Percentiles rank a stretch among this genome's conserved stretches.
phyloP scores from a whole-genome alignment of 2,329 filamentous ascomycete species.

The Epichloe gansuensis region DNA sequence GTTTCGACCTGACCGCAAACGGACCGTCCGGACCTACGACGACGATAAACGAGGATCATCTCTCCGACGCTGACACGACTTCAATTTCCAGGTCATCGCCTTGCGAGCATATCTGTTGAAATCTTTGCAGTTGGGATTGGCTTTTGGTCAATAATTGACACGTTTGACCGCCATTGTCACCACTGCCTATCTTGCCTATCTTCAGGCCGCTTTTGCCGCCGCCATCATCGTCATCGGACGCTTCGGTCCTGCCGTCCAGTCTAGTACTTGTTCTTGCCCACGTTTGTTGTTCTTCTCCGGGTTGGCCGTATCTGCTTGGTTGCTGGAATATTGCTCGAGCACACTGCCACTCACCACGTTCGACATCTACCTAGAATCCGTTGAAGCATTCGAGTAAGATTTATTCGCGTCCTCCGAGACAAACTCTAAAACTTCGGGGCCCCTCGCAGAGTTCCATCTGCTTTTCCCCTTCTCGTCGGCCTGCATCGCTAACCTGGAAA shows the following conservation, averaged over 20 bases:
- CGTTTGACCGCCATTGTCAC: neutral
- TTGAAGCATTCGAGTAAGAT: slow-evolving; percentile 3
- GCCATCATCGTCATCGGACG: neutral
- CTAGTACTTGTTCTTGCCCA: slow-evolving; percentile 4
- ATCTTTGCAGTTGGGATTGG: neutral
- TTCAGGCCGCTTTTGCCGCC: neutral
- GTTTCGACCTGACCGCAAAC: neutral
- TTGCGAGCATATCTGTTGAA: neutral
- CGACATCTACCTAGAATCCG: neutral
- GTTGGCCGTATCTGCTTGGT: slow-evolving; percentile 14
- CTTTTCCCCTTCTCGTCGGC: neutral
- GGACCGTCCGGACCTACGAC: neutral
- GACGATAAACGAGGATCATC: neutral
- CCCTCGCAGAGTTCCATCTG: no score
- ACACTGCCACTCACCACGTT: slow-evolving; percentile 2
- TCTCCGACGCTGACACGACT: neutral
- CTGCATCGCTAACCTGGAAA: neutral
- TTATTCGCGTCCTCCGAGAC: neutral
- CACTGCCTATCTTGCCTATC: neutral
- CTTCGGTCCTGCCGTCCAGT: slow-evolving; percentile 3
- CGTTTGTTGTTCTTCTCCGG: neutral
- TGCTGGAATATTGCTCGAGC: slow-evolving; percentile 30
- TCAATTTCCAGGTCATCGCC: neutral
- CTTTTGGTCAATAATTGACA: neutral
- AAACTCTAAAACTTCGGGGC: neutral